phyloP scores from a whole-genome alignment of 768 basidiomycete genomes.

The Podaxis sp. region DNA sequence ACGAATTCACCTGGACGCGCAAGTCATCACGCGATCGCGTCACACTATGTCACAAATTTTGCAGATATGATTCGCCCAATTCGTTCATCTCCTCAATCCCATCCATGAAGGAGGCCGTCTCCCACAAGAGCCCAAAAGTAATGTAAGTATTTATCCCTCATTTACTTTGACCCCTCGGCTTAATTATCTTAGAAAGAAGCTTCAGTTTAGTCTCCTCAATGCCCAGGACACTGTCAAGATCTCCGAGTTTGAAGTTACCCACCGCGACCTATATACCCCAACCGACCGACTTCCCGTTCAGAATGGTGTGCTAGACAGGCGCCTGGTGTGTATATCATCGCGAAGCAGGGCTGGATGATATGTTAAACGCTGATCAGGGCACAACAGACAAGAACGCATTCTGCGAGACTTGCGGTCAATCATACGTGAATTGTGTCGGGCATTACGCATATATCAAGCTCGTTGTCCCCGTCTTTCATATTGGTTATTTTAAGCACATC shows the following conservation, averaged over 20 bases:
- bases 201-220: conserved; percentile 93
- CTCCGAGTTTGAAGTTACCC: conserved; percentile 95
- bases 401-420: conserved; percentile 94
- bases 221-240: conserved; percentile 95
- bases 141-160: conserved; percentile 50
- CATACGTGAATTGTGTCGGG: conserved; percentile 92
- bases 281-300: conserved; percentile 83
- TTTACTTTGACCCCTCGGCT: conserved; percentile 9
- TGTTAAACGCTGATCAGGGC: conserved; percentile 52
- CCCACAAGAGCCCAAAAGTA: conserved; percentile 78
- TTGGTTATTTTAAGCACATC: conserved; percentile 97
- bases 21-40: conserved; percentile 46
- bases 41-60: conserved; percentile 19
- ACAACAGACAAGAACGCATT: conserved; percentile 90
- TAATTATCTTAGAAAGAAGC: conserved; percentile 67
- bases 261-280: conserved; percentile 86
- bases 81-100: conserved; percentile 5
- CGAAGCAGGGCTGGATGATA: background rate
- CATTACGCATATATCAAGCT: conserved; percentile 99
- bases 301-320: conserved; percentile 89
- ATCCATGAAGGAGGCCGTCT: conserved; percentile 79
- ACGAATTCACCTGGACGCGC: conserved; percentile 41
- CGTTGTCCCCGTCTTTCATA: conserved; percentile 95
- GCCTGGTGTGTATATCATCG: conserved; percentile 59
- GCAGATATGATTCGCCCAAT: conserved; percentile 13